Evolutionary conservation across 2,329 filamentous ascomycete species (phyloP), one percentile per base, ranked within the genome.

Genomic region (Graphiopsis chlorocephala): DNA sequence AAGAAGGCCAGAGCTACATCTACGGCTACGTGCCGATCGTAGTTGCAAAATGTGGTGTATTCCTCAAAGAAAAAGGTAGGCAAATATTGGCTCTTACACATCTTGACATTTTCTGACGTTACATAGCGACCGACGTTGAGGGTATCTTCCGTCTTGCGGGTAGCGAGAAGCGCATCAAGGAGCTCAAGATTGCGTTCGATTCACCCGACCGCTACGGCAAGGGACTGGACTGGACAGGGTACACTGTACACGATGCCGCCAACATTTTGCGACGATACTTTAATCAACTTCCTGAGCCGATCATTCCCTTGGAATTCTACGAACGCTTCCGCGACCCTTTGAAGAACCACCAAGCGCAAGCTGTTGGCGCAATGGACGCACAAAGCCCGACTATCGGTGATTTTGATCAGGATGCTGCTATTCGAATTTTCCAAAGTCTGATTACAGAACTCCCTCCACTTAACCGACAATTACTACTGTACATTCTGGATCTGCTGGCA

Each of bases 1-100:
- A 94, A 70, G 86, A 95, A 70, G 94, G 94, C 33, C 88, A 95
- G 77, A 97, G 92, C 79, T 98, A 97, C 78, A 97, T 98, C 62
- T 99, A 98, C 77, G 95, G 95, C 74, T 98, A 98, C 74, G 94
- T 99, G 8, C 95, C 95, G 20, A 98, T 99, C 69, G 94, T 99
- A 50, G 94, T 99, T 62, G 95, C 95, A 38, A 99, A 99, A 78
- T 98, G 95, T 77, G 95, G 95, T 68, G 93, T 99, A 4, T 99
- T 93, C 71, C 78, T 99, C 70, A 99, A 99, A 79, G 95, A 99
- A 78, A 97, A 96, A 86, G 95, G 95, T 97, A 78, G 70, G 86
- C 80, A 26, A 12, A 33, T 29, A n/a, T 8, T 8, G 15, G 4
- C 45, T 25, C 8, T 4, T 45, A 23, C 35, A 42, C 8, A 38